Base-by-base conservation (phyloP, 768 basidiomycete genomes). In the Aureoboletus auriporus region DNA sequence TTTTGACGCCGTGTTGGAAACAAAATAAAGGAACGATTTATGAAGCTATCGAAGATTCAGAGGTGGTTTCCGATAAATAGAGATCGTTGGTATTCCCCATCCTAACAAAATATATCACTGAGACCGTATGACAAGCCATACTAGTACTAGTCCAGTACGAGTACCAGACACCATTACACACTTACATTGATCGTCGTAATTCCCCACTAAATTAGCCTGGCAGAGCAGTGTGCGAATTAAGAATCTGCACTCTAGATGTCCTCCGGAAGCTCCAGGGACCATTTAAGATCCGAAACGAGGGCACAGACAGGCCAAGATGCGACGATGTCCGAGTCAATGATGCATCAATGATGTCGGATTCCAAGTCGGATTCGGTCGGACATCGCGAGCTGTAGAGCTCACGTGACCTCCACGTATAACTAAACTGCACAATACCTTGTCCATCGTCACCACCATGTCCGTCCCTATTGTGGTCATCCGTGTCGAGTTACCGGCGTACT, bases 401-500 rank as follows among this genome's bases (percentile, higher is more conserved):
- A 65, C 64, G 66, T 65, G 64, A 68, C 42, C 49, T 68, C 66
- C 64, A 65, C 64, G 64, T 65, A 61, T 40, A 31, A 14, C 51
- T 26, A 13, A 14, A 17, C 10, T 39, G 10, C 9, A 17, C 20
- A 23, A 23, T 14, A 4, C 5, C 30, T 14, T 44, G 37, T 35
- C 36, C 31, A 7, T 30, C 31, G 43, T 39, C 44, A 29, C 39
- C 47, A 47, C 42, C 51, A 64, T 62, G 64, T 53, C 65, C 40
- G 60, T 61, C 58, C 58, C 67, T 40, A 50, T 54, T 39, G 56
- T 69, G 44, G 58, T 58, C 46, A 54, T 90, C 44, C 80, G 76
- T 51, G 80, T 91, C 51, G 88, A 90, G 63, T 73, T 91, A 30
- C 87, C 89, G n/a, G 75, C 86, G 29, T 80, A 84, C 61, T 79